Conservation (phyloP, 2,329 filamentous ascomycete species). For the Pseudocercospora crystallina region DNA sequence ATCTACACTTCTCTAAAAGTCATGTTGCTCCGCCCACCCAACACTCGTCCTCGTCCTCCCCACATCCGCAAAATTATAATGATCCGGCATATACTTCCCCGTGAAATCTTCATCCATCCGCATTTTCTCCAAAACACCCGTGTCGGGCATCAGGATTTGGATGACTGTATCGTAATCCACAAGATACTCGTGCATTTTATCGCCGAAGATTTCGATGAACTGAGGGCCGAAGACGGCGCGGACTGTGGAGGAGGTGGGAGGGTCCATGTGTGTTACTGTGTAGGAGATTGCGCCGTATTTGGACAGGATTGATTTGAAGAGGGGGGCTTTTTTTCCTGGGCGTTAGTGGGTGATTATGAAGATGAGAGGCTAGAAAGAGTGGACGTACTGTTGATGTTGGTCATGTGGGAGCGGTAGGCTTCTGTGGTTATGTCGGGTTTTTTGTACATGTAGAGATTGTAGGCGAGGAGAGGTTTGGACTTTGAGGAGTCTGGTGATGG, state of each 20-base stretch:
- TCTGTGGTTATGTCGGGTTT: not conserved
- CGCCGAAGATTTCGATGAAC: no score
- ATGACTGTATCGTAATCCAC: conserved; percentile 3
- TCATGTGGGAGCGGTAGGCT: not conserved
- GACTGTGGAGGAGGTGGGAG: no score
- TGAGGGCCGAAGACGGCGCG: no score
- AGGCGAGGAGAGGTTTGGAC: not conserved
- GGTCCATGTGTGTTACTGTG: not conserved
- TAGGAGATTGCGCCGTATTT: conserved; percentile 3
- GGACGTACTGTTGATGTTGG: conserved; percentile 1
- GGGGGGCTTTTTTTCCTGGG: no score
- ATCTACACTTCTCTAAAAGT: no score
- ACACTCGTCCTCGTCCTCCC: not conserved
- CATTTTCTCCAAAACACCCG: conserved; percentile 4
- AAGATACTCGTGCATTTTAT: not conserved
- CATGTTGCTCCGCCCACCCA: conserved; percentile 1
- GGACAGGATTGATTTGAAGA: conserved; percentile 1
- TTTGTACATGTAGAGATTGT: conserved; percentile 2
- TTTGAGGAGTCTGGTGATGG: not conserved
- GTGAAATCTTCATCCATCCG: conserved; percentile 13
- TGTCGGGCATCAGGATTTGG: not conserved
- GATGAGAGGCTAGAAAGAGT: no score
- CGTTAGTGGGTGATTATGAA: no score
- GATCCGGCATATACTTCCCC: conserved; percentile 10
- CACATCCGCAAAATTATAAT: conserved; percentile 11